A percentile compares a stretch with the other conserved stretches of the same genome.
These are phyloP conservation scores for Fraxinus sp. DNA, from an alignment of 305 asterid genomes.

Conservation along the genomic window DNA sequence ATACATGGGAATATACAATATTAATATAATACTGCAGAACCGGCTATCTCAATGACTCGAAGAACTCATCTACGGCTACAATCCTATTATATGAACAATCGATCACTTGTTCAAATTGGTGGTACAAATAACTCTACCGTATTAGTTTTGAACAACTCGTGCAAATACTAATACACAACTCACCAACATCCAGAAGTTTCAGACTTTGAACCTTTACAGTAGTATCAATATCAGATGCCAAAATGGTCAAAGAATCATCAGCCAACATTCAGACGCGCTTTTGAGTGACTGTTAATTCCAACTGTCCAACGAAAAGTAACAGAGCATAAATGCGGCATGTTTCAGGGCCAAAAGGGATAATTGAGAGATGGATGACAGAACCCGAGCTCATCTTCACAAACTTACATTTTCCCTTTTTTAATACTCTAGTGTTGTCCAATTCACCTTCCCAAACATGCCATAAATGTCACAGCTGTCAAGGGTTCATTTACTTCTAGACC, in stretches of 20 bases:
- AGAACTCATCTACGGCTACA: conserved; percentile 19
- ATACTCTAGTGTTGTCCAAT: not conserved
- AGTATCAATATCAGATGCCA: not conserved
- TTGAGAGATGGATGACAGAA: not conserved
- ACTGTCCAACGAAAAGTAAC: not conserved
- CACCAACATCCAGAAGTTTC: not conserved
- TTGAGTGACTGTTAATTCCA: conserved; percentile 2
- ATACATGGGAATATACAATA: not conserved
- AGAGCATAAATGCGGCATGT: not conserved
- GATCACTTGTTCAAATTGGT: conserved; percentile 10
- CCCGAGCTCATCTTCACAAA: conserved; percentile 12
- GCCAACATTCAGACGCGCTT: not conserved
- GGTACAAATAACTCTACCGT: conserved; percentile 7
- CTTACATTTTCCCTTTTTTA: not conserved
- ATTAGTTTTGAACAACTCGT: not conserved
- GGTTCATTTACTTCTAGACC: conserved; percentile 42
- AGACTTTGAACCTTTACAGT: not conserved
- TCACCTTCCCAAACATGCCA: conserved; percentile 10
- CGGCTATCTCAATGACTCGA: conserved; percentile 24
- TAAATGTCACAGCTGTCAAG: conserved; percentile 9
- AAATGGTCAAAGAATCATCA: not conserved
- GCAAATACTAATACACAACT: not conserved
- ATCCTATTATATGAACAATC: conserved; percentile 20
- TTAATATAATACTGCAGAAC: conserved; percentile 26
- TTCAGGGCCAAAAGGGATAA: not conserved